Evolutionary conservation across 257 asterid species (phyloP).

Genomic region (Fraxinus pennsylvanica): DNA sequence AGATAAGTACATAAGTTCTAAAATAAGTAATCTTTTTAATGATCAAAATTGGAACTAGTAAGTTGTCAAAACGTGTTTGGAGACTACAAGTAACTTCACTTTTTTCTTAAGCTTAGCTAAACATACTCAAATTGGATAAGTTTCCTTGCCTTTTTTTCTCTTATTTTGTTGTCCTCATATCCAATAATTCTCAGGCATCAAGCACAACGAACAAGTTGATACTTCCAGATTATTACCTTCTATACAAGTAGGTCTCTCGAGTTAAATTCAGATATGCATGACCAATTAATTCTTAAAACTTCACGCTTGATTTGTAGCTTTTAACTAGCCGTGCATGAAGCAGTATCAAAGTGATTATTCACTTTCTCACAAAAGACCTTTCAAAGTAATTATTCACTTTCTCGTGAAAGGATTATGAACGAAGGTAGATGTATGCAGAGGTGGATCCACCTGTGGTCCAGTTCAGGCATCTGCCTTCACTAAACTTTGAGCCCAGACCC

Average conservation of each 20-base stretch:
- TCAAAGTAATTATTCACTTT: too few species aligned
- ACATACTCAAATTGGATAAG: not conserved
- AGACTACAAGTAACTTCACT: not conserved
- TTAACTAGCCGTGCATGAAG: not conserved
- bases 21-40: too few species aligned
- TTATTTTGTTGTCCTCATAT: not conserved
- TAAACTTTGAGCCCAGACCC: too few species aligned
- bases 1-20: too few species aligned
- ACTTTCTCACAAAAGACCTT: too few species aligned
- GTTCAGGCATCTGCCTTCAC: too few species aligned
- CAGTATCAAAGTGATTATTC: not conserved
- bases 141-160: constrained; percentile 5
- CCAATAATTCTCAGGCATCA: constrained; percentile 58
- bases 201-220: constrained; percentile 87
- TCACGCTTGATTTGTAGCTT: too few species aligned
- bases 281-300: not conserved
- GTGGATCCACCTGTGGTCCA: too few species aligned
- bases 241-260: constrained; percentile 53
- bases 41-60: too few species aligned
- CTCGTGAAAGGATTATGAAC: too few species aligned
- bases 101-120: not conserved
- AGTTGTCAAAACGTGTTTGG: not conserved
- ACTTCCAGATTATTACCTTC: constrained; percentile 62
- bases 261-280: not conserved
- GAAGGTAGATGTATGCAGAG: too few species aligned